These are phyloP conservation scores for Hibiscus mutabilis DNA, from an alignment of 345 rosid genomes.

Conservation along the genomic window DNA sequence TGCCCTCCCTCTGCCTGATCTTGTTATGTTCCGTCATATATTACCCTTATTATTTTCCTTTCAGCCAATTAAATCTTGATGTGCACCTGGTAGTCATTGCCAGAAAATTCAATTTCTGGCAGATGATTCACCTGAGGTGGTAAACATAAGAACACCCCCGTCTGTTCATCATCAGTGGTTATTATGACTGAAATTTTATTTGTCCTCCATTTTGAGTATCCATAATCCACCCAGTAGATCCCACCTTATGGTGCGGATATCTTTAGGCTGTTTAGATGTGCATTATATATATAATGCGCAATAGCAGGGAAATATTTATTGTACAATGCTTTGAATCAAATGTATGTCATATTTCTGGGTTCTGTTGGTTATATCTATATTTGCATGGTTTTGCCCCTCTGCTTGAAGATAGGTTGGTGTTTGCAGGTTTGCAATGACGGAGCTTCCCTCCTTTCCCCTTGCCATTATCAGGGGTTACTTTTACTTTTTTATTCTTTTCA, in stretches of 20 bases:
- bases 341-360: not conserved
- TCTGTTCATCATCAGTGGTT: conserved; percentile 20
- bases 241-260: conserved; percentile 10
- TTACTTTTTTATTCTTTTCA: no score
- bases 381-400: not conserved
- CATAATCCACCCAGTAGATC: conserved; percentile 2
- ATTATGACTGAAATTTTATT: not conserved
- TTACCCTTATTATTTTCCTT: conserved; percentile 7
- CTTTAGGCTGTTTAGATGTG: conserved; percentile 21
- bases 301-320: conserved; percentile 11
- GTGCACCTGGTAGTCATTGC: conserved; percentile 68
- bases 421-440: not conserved
- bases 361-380: conserved; percentile 3
- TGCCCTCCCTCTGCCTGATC: conserved; percentile 21
- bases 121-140: conserved; percentile 80
- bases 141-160: conserved; percentile 23
- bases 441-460: not conserved
- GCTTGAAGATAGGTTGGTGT: not conserved
- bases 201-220: conserved; percentile 2
- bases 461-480: not conserved
- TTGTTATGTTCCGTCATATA: conserved; percentile 21
- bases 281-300: conserved; percentile 13
- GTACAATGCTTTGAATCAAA: conserved; percentile 24
- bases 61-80: conserved; percentile 28
- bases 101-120: conserved; percentile 26